These are phyloP conservation scores for Aspergillus hancockii DNA, from an alignment of 495 filamentous ascomycete genomes.

Conservation along the genomic window DNA sequence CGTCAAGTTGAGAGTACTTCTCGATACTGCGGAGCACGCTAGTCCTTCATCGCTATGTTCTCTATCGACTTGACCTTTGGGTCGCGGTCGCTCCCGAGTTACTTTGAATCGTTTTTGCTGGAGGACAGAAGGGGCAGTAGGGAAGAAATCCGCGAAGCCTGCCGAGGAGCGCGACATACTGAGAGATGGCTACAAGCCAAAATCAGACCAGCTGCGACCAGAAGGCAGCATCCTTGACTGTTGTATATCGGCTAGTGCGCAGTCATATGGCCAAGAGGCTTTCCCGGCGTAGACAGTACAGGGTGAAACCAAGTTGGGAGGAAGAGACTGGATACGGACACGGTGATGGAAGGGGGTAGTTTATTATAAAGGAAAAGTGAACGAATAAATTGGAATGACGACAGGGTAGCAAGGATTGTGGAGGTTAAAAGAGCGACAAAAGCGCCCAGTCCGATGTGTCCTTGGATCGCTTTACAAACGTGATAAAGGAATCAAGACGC, in stretches of 20 bases:
- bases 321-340: neutral
- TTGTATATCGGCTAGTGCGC: slow-evolving; percentile 23
- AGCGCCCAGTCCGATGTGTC: slow-evolving; percentile 14
- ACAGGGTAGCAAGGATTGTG: slow-evolving; percentile 6
- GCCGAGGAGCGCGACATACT: slow-evolving; percentile 79
- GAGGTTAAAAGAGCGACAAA: neutral
- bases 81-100: slow-evolving; percentile 43
- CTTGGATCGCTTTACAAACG: slow-evolving; percentile 14
- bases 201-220: slow-evolving; percentile 32
- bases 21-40: slow-evolving; percentile 8
- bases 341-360: neutral
- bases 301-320: neutral
- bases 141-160: slow-evolving; percentile 89
- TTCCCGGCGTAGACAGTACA: slow-evolving; percentile 22
- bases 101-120: slow-evolving; percentile 52
- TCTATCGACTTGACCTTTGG: slow-evolving; percentile 26
- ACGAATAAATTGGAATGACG: neutral
- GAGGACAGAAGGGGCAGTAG: slow-evolving; percentile 74
- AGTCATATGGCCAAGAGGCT: slow-evolving; percentile 25
- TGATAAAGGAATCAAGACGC: slow-evolving; percentile 13
- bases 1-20: slow-evolving; percentile 11
- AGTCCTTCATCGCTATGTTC: slow-evolving; percentile 20
- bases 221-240: slow-evolving; percentile 46
- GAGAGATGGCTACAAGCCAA: slow-evolving; percentile 49
- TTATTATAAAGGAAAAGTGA: neutral